Evolutionary conservation across 345 rosid species (phyloP).

Genomic region (Melaleuca alternifolia): DNA sequence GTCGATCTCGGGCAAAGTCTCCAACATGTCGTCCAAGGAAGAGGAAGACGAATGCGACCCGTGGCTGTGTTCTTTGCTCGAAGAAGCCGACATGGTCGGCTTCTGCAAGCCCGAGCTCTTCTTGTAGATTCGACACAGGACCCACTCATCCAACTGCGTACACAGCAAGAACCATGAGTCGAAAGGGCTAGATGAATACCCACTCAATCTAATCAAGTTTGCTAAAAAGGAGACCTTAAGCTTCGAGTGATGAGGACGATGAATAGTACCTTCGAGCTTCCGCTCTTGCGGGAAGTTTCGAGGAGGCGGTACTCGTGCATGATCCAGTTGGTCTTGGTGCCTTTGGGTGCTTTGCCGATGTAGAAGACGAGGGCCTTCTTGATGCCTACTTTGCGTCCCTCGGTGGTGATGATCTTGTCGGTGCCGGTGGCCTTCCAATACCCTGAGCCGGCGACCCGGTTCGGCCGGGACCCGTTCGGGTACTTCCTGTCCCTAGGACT

Average conservation of each 20-base stretch:
- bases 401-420: constrained; percentile 61
- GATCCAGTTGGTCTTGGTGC: constrained; percentile 96
- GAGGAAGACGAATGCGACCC: constrained; percentile 62
- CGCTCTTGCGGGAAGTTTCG: constrained; percentile 40
- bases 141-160: constrained; percentile 89
- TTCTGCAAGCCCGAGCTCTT: constrained; percentile 60
- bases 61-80: constrained; percentile 59
- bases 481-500: constrained; percentile 90
- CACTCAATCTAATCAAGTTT: neutral
- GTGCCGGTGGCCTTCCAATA: constrained; percentile 99
- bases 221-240: neutral
- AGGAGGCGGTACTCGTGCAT: constrained; percentile 92
- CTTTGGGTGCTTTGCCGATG: constrained; percentile 89
- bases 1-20: constrained; percentile 55
- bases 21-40: constrained; percentile 69
- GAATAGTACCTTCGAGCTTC: constrained; percentile 51
- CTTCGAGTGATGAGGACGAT: neutral
- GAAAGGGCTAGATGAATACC: neutral
- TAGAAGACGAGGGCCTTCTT: constrained; percentile 93
- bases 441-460: constrained; percentile 87
- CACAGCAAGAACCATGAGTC: neutral
- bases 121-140: constrained; percentile 81
- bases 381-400: constrained; percentile 76
- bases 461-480: constrained; percentile 93
- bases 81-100: constrained; percentile 12